Base-by-base conservation (phyloP, 1,284 basidiomycete genomes). In the Ustanciosporium gigantosporum region DNA sequence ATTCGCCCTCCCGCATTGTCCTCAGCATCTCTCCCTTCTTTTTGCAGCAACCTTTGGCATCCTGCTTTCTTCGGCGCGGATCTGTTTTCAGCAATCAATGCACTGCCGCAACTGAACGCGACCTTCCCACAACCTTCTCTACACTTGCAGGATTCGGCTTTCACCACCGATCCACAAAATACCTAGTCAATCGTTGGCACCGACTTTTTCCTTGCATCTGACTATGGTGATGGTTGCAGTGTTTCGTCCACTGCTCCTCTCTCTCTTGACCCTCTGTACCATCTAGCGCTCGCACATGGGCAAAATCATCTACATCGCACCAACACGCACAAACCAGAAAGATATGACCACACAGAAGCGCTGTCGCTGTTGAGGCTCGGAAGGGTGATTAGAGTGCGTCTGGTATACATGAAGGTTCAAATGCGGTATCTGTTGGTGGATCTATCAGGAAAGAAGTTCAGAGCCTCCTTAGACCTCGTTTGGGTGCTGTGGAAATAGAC, bases 401-500 rank as follows among this genome's bases (percentile, higher is more conserved):
- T n/a, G 27, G 27, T 29, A 29, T 29, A 29, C 11, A 29, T 29
- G 20, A 24, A 9, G 17, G n/a, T 36, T 14, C n/a, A n/a, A n/a
- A n/a, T n/a, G n/a, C n/a, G n/a, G n/a, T n/a, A n/a, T n/a, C n/a
- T n/a, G n/a, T n/a, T n/a, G n/a, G n/a, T n/a, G n/a, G n/a, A n/a
- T n/a, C n/a, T n/a, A n/a, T n/a, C n/a, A n/a, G n/a, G n/a, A n/a
- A n/a, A n/a, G n/a, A n/a, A n/a, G n/a, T n/a, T 34, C 39, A 64
- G 11, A 64, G 43, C 3, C 50, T 48, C 19, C 55, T 40, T n/a
- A 64, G 49, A 36, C 60, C 60, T n/a, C 60, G 55, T 37, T 52
- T 62, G 13, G 53, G 48, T 4, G 42, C 59, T 7, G 47, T 31
- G 11, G 32, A 15, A 9, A 19, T 19, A 8, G 17, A 13, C 17